phyloP scores from a whole-genome alignment of 139 green algal species.

The Desmodesmus armatus region DNA sequence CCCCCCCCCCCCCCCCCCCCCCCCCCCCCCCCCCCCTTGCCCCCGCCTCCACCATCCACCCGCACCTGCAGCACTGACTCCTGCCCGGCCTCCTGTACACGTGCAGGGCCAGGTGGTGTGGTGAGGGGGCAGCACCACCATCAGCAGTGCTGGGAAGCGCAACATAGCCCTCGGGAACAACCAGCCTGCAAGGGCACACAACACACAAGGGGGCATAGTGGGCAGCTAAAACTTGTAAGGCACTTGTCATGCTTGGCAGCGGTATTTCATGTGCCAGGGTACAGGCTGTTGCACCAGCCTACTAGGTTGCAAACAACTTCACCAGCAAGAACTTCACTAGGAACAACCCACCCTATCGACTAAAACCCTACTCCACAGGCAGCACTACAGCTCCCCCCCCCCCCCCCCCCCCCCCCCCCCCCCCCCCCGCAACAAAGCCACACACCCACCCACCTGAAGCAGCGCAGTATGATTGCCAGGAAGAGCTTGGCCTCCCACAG shows the following conservation, averaged over 20 bases:
- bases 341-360: neutral
- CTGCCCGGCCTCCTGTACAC: neutral
- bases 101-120: slow-evolving; percentile 4
- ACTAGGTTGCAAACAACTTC: no score
- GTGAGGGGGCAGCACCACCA: slow-evolving; percentile 38
- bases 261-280: no score
- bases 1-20: no score
- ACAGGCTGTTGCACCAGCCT: no score
- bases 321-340: neutral
- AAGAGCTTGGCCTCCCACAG: slow-evolving; percentile 43
- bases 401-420: no score
- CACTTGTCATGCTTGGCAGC: neutral
- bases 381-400: no score
- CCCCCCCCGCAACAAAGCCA: slow-evolving; percentile 1
- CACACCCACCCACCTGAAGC: slow-evolving; percentile 20
- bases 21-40: no score
- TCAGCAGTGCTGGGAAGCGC: neutral
- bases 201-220: neutral
- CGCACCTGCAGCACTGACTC: neutral
- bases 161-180: neutral
- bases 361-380: no score
- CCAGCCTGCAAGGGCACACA: neutral
- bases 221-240: neutral
- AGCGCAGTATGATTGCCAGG: slow-evolving; percentile 26
- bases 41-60: no score